Evolutionary conservation across 73 alveolate genomes (phyloP).

Genomic region (Tetrahymena thermophila): DNA sequence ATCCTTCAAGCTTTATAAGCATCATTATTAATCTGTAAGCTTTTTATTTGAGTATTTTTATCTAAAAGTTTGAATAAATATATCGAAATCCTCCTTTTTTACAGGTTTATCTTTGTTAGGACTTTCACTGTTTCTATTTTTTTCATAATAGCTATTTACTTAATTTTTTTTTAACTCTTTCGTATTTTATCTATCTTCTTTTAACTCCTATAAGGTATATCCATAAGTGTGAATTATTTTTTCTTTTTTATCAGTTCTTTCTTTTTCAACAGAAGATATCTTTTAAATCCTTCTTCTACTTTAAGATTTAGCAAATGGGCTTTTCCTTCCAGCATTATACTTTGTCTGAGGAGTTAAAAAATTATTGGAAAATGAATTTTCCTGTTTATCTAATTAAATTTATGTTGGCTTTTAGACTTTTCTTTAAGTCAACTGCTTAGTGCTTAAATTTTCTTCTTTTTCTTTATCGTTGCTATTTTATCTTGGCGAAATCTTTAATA

Average conservation of each 20-base stretch:
- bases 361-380: neutral
- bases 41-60: neutral
- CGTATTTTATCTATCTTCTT: neutral
- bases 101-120: neutral
- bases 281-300: neutral
- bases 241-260: neutral
- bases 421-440: neutral
- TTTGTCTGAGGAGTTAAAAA: neutral
- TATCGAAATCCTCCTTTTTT: neutral
- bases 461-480: neutral
- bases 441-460: neutral
- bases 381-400: neutral
- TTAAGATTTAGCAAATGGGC: neutral
- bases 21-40: neutral
- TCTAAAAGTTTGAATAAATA: neutral
- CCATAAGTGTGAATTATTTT: neutral
- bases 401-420: neutral
- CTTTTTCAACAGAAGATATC: neutral
- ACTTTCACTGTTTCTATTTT: neutral
- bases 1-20: neutral
- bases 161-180: neutral
- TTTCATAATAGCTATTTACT: neutral
- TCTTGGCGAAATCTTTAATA: neutral
- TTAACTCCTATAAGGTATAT: neutral
- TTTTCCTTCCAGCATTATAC: neutral